Percentiles rank a stretch among this genome's conserved stretches.
Evolutionary conservation across 805 yeast species (phyloP).

Genomic region (Zygosaccharomyces bailii): DNA sequence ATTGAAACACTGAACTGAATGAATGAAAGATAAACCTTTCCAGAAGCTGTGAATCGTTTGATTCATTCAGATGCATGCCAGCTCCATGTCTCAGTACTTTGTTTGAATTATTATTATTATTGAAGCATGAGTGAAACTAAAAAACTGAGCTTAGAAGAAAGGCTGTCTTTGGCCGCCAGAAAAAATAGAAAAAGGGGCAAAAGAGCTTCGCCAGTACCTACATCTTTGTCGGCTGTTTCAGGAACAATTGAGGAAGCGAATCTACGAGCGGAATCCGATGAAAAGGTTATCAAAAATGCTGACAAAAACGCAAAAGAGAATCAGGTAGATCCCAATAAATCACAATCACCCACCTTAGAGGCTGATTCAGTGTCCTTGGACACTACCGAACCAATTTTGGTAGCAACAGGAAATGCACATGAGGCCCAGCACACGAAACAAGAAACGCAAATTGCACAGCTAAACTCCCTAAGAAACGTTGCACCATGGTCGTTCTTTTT

Average conservation of each 20-base stretch:
- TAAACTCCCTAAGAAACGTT: conserved; percentile 3
- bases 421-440: not conserved
- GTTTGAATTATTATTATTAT: not conserved
- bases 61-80: not conserved
- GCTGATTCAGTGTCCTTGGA: not conserved
- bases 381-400: not conserved
- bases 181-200: conserved; percentile 34
- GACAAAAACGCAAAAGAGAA: not conserved
- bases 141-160: conserved; percentile 74
- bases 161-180: conserved; percentile 78
- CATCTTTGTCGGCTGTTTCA: conserved; percentile 3
- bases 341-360: not conserved
- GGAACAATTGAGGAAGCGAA: not conserved
- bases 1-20: not conserved
- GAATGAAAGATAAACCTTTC: not conserved
- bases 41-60: not conserved
- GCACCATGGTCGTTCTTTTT: conserved; percentile 14
- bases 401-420: not conserved
- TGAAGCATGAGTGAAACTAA: conserved; percentile 36
- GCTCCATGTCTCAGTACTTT: not conserved
- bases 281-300: not conserved
- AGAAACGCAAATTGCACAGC: not conserved
- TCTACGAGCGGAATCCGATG: not conserved
- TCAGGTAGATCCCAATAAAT: no score
- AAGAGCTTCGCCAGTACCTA: conserved; percentile 23